Evolutionary conservation across 148 eudicot genomes (phyloP), one percentile per base, ranked within the genome.

Genomic region (Amaranthus cruentus): DNA sequence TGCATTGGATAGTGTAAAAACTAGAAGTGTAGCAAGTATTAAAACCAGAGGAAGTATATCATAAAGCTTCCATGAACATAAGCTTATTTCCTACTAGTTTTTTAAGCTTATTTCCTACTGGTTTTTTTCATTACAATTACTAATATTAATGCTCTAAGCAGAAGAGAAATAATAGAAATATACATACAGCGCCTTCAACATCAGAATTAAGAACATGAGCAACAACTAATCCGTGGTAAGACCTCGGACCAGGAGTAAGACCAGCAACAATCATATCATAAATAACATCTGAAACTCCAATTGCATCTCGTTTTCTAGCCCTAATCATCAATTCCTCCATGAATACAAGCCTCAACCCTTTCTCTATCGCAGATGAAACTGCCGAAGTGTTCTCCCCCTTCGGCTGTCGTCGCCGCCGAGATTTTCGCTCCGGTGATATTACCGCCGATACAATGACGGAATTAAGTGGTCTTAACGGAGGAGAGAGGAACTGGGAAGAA

Each of bases 211-310:
- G 89, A 43, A 83, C 90, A 78, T 84, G 81, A 48, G 98, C 81
- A 62, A 87, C 90, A 62, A 89, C 81, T 72, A 93, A 78, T 0
- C 92, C 98, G 68, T 93, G 98, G 69, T 90, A 93, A 57, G 98
- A 88, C 74, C 98, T 77, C 9, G 94, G 98, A 1, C 94, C 98
- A 46, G 96, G 96, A 14, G 43, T 81, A 7, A 93, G 70, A 18
- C 98, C 98, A 3, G 96, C 96, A 43, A 95, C 92, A 73, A 87
- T 88, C 98, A 93, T 93, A 67, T 93, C 98, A 67, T 88, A 90
- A 43, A 93, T 82, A 15, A 93, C 92, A 10, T 90, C 90, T 0
- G 91, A 84, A 62, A 90, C 98, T 10, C 96, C 94, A 14, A 64
- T 49, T 5, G 79, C 77, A 50, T 89, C 93, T 28, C 85, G 81